Base-by-base conservation (phyloP, 2,329 filamentous ascomycete genomes). In the Aspergillus proliferans region DNA sequence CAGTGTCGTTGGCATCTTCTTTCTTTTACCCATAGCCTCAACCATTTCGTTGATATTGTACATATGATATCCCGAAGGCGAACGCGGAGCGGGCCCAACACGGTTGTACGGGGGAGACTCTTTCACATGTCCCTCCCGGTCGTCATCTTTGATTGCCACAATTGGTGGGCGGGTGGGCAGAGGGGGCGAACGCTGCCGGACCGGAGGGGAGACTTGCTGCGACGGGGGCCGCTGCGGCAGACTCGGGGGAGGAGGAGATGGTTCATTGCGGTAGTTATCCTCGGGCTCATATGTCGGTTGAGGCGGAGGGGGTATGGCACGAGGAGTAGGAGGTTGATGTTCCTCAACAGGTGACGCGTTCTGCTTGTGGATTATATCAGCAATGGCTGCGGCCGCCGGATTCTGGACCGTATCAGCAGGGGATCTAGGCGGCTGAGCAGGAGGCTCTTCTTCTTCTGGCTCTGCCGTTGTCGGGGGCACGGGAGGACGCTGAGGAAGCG, bases 21-120 rank as follows among this genome's bases (percentile, higher is more conserved):
- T 95, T 62, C 88, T 86, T 75, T 95, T 95, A 49, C 92, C 92
- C 83, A 95, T 91, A 41, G 93, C 83, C n/a, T 90, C 92, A 4
- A 95, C 83, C 87, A 95, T 95, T 71, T 97, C 92, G 65, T 91
- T 95, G 61, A 97, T 91, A 61, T 95, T 96, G 72, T 96, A 97
- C 68, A 97, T 78, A 64, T 94, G 91, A 64, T 91, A 97, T 2
- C 88, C 88, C 15, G 88, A 87, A 4, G 88, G 87, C 2, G 85
- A 84, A 26, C 69, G 65, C 21, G 76, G 73, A 2, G 79, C 72
- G 45, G 76, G 71, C 49, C 71, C 65, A 44, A 71, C 69, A 60
- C 80, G 64, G 56, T 77, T 81, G 58, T 78, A 76, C 6, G 80
- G 79, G 24, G 80, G 80, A 2, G 80, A 83, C 44, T 76, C 70